These are phyloP conservation scores for Elongisporangium anandrum DNA, from an alignment of 352 stramenopile genomes.

Conservation along the genomic window DNA sequence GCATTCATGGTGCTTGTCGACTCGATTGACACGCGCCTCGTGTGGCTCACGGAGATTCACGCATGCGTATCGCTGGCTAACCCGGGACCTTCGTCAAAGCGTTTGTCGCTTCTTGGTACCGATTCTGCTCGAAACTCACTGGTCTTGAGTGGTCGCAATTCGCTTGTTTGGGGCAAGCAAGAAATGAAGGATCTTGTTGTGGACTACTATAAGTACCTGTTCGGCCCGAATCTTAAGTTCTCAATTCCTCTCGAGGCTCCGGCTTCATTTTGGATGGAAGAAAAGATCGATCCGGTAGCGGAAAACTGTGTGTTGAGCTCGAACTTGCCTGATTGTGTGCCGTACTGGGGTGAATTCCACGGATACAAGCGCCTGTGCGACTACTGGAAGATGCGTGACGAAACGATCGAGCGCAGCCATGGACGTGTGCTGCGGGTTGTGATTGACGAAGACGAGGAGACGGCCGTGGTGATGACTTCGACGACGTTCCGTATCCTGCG, in stretches of 20 bases:
- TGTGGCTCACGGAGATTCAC: conserved; percentile 80
- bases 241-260: conserved; percentile 71
- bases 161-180: conserved; percentile 49
- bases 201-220: conserved; percentile 80
- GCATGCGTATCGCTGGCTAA: conserved; percentile 52
- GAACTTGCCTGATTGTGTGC: conserved; percentile 80
- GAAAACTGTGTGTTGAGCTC: conserved; percentile 76
- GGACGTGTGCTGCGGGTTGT: conserved; percentile 79
- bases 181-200: conserved; percentile 76
- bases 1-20: conserved; percentile 84
- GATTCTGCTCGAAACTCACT: conserved; percentile 22
- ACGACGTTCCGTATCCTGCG: conserved; percentile 83
- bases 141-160: conserved; percentile 13
- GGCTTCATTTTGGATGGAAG: conserved; percentile 81
- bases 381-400: conserved; percentile 87
- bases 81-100: conserved; percentile 37
- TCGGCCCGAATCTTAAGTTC: conserved; percentile 72
- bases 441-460: conserved; percentile 83
- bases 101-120: conserved; percentile 49
- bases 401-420: conserved; percentile 80
- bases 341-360: conserved; percentile 87
- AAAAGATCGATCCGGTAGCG: conserved; percentile 73
- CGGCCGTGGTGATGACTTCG: conserved; percentile 86
- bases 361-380: conserved; percentile 84
- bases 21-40: conserved; percentile 76